These are phyloP conservation scores for Grosmannia huntii DNA, from an alignment of 2,329 filamentous ascomycete species.

Conservation along the genomic window DNA sequence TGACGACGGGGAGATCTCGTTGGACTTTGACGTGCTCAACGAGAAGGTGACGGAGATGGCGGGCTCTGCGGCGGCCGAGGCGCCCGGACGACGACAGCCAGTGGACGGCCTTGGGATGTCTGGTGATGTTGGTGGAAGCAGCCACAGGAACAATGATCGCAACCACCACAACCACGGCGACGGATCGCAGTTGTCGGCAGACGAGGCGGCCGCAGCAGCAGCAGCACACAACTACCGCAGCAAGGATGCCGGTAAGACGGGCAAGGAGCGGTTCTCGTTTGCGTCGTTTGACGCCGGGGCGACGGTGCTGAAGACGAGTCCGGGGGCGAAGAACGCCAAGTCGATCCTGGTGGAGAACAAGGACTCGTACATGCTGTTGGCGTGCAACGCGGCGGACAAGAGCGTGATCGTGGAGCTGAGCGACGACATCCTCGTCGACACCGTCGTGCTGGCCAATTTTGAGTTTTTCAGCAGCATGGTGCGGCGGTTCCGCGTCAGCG, in stretches of 20 bases:
- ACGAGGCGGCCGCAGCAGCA: slow-evolving; percentile 18
- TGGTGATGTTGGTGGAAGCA: slow-evolving; percentile 3
- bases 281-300: slow-evolving; percentile 95
- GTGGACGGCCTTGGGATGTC: not conserved
- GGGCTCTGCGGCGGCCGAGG: slow-evolving; percentile 17
- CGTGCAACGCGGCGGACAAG: slow-evolving; percentile 77
- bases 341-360: slow-evolving; percentile 92
- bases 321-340: slow-evolving; percentile 74
- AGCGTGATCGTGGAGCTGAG: slow-evolving; percentile 91
- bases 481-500: slow-evolving; percentile 77
- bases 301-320: slow-evolving; percentile 80
- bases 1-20: slow-evolving; percentile 72
- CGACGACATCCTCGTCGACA: slow-evolving; percentile 77
- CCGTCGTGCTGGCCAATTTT: slow-evolving; percentile 92
- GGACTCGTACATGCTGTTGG: slow-evolving; percentile 95
- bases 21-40: slow-evolving; percentile 39
- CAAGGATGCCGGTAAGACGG: slow-evolving; percentile 92
- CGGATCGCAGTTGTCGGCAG: slow-evolving; percentile 1
- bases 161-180: slow-evolving; percentile 14
- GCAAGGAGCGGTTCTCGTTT: slow-evolving; percentile 95
- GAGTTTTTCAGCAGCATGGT: slow-evolving; percentile 99
- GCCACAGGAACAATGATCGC: not conserved
- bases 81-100: not conserved
- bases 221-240: slow-evolving; percentile 50
- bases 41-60: slow-evolving; percentile 31